A percentile compares a stretch with the other conserved stretches of the same genome.
phyloP scores from a whole-genome alignment of 768 basidiomycete species.

The Termitomyces sp. region DNA sequence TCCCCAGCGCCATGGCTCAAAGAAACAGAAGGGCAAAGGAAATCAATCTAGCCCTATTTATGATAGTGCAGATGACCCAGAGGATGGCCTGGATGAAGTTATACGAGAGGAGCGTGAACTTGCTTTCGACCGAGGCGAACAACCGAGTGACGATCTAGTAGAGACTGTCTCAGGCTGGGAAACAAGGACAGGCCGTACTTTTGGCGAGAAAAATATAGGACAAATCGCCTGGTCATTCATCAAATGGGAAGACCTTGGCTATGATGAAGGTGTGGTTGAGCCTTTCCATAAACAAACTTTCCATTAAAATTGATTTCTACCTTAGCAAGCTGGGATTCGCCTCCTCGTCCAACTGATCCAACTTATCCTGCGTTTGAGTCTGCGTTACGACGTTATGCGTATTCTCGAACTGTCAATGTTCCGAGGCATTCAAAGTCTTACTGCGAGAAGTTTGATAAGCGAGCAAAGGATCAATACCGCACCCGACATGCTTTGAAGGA shows the following conservation, averaged over 20 bases:
- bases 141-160: constrained; percentile 48
- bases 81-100: constrained; percentile 22
- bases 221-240: constrained; percentile 77
- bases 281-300: neutral
- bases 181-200: constrained; percentile 27
- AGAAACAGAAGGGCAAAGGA: constrained; percentile 19
- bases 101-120: constrained; percentile 26
- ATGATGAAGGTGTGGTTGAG: constrained; percentile 66
- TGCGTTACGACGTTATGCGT: constrained; percentile 65
- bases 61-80: constrained; percentile 22
- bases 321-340: constrained; percentile 90
- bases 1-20: constrained; percentile 23
- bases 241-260: constrained; percentile 93
- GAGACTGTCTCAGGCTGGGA: constrained; percentile 66
- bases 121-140: constrained; percentile 54
- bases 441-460: constrained; percentile 40
- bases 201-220: constrained; percentile 46
- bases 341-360: constrained; percentile 54
- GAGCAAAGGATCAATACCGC: constrained; percentile 51
- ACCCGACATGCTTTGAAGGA: constrained; percentile 38
- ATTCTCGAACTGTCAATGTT: constrained; percentile 55
- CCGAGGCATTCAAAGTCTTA: constrained; percentile 39
- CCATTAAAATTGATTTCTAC: neutral
- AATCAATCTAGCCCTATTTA: constrained; percentile 10
- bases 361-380: constrained; percentile 58